A percentile compares a stretch with the other conserved stretches of the same genome.
phyloP scores from a whole-genome alignment of 2,329 filamentous ascomycete species.

The Septoria linicola region DNA sequence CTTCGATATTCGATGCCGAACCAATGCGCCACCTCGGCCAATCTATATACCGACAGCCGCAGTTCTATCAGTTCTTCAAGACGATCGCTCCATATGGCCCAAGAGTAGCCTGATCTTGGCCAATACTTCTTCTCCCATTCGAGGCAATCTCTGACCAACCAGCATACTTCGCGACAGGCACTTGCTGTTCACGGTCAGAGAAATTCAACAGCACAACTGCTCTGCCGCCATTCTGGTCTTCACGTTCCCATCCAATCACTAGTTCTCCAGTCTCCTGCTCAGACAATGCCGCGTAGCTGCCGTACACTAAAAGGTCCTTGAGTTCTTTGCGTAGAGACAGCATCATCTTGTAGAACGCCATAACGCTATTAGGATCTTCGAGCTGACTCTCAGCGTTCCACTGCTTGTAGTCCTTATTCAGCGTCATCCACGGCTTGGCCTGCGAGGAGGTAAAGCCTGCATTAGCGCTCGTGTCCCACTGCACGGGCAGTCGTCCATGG shows the following conservation, averaged over 20 bases:
- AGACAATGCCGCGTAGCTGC: conserved; percentile 22
- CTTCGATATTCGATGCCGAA: too few relatives aligned
- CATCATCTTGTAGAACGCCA: conserved; percentile 57
- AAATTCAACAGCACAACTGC: conserved; percentile 41
- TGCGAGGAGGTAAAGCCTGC: conserved; percentile 58
- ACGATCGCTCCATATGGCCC: conserved; percentile 21
- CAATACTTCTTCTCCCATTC: conserved; percentile 21
- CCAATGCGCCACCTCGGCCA: too few relatives aligned
- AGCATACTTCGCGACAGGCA: conserved; percentile 18
- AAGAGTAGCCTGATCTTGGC: conserved; percentile 14
- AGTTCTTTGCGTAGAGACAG: conserved; percentile 26
- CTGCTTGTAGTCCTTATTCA: conserved; percentile 20
- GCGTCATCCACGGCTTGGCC: conserved; percentile 20
- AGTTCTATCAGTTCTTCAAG: conserved; percentile 4
- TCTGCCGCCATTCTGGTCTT: conserved; percentile 2
- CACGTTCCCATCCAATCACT: conserved; percentile 6
- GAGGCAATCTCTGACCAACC: conserved; percentile 15
- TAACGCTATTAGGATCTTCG: conserved; percentile 49
- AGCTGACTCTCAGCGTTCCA: conserved; percentile 44
- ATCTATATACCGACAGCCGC: too few relatives aligned
- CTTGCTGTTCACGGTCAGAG: conserved; percentile 39
- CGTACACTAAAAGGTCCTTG: conserved; percentile 28
- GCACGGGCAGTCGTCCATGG: conserved; percentile 64
- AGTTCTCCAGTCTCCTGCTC: conserved; percentile 33
- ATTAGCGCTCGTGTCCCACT: conserved; percentile 57